Base-by-base conservation (phyloP, 1,139 yeast genomes). In the Hyphopichia khmerensis region DNA sequence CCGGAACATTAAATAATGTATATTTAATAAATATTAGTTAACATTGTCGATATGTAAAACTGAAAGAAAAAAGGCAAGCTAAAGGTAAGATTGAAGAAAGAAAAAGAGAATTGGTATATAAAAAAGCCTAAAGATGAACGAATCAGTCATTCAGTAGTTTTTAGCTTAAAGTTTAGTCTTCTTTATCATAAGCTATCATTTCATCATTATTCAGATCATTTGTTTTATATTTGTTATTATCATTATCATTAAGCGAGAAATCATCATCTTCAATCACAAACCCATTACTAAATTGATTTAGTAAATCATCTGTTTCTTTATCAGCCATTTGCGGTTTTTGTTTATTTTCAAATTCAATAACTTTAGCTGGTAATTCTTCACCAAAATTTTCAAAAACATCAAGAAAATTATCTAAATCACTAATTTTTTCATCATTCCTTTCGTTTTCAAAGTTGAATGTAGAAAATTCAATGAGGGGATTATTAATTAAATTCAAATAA, bases 401-500 rank as follows among this genome's bases (percentile, higher is more conserved):
- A 24, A 44, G 38, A 18, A 50, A 43, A 23, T 36, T 43, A n/a
- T 49, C 47, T 18, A 40, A 43, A 29, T 48, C 52, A 29, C 34
- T 17, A 27, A n/a, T n/a, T 11, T 27, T 27, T 13, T 27, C 30
- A 14, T 15, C 11, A 34, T 4, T 38, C 43, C 7, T 9, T 8
- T 39, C 47, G 5, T 43, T 44, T 7, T 43, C 51, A 36, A 56
- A 53, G 18, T 49, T 58, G 50, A 61, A 71, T 15, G 63, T 59
- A 16, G 68, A 62, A 46, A 71, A 64, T 36, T 59, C 59, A 21
- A 70, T 59, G 40, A 67, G 64, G 31, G 56, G 53, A 48, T 72
- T 73, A 40, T 70, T 73, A 48, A 79, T 73, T 33, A 79, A 56
- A 40, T 75, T 75, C 26, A 76, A 66, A 49, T 70, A 80, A 1